Evolutionary conservation across 2,329 filamentous ascomycete species (phyloP).

Genomic region (Emergomyces pasteurianus): DNA sequence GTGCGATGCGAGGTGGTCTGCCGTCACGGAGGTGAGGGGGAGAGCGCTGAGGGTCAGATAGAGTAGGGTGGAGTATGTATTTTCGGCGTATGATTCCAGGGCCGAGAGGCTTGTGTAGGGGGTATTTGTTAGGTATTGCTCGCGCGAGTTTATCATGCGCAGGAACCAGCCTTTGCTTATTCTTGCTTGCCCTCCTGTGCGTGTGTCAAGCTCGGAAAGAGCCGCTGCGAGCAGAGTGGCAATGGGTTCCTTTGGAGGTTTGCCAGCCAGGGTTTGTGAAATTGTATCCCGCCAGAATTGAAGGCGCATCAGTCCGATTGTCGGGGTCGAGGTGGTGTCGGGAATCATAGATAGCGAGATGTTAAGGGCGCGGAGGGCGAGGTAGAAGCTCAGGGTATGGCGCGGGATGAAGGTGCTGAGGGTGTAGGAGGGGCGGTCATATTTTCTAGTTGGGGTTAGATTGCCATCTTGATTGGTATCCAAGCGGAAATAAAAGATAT

Average conservation of each 20-base stretch:
- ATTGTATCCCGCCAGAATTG: slow-evolving; percentile 92
- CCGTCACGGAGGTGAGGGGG: slow-evolving; percentile 66
- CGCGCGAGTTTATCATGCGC: slow-evolving; percentile 67
- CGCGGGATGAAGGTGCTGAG: slow-evolving; percentile 74
- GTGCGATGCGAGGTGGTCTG: slow-evolving; percentile 88
- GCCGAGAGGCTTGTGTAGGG: slow-evolving; percentile 63
- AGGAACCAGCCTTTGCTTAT: slow-evolving; percentile 61
- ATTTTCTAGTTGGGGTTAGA: slow-evolving; percentile 45
- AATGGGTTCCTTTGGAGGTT: slow-evolving; percentile 80
- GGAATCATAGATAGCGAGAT: slow-evolving; percentile 83
- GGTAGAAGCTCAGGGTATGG: slow-evolving; percentile 66
- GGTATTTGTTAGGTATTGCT: slow-evolving; percentile 70
- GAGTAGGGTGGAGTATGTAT: slow-evolving; percentile 84
- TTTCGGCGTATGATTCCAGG: slow-evolving; percentile 82
- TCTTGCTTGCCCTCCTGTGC: slow-evolving; percentile 35
- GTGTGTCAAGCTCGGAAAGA: slow-evolving; percentile 44
- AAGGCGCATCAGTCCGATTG: slow-evolving; percentile 76
- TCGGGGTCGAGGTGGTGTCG: slow-evolving; percentile 77
- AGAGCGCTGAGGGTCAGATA: slow-evolving; percentile 76
- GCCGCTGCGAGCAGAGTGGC: slow-evolving; percentile 70
- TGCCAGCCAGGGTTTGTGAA: slow-evolving; percentile 60
- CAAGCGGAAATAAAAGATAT: background rate
- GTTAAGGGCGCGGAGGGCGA: slow-evolving; percentile 85
- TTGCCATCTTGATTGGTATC: background rate
- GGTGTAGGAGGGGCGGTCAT: slow-evolving; percentile 79